These are phyloP conservation scores for Aspergillus nidulans DNA, from an alignment of 495 filamentous ascomycete genomes.

Conservation along the genomic window DNA sequence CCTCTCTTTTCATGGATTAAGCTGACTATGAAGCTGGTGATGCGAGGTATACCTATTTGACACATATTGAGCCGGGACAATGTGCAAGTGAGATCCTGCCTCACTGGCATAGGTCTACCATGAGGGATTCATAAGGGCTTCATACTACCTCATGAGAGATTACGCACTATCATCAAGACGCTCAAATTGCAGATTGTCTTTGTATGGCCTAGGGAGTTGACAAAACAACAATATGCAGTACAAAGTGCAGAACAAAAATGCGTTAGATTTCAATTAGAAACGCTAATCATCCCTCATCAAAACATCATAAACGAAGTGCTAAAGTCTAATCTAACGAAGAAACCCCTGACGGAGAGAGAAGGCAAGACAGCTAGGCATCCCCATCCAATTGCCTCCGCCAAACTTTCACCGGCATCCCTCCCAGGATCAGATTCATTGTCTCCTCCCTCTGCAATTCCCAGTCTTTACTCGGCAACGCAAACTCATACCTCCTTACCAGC, in stretches of 20 bases:
- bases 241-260: background rate
- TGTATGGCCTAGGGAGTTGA: too few species aligned
- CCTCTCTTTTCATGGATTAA: too few species aligned
- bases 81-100: too few species aligned
- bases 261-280: background rate
- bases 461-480: constrained; percentile 31
- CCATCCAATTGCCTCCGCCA: constrained; percentile 23
- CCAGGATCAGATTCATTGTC: constrained; percentile 37
- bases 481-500: constrained; percentile 42
- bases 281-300: background rate
- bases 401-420: constrained; percentile 41
- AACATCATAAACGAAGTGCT: background rate
- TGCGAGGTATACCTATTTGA: too few species aligned
- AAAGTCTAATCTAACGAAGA: background rate
- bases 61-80: too few species aligned
- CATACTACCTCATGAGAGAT: too few species aligned
- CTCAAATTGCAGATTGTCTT: too few species aligned
- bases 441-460: constrained; percentile 38
- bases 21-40: too few species aligned
- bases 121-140: too few species aligned
- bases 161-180: too few species aligned
- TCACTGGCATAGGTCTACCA: too few species aligned
- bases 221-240: too few species aligned
- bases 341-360: background rate
- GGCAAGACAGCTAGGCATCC: background rate